Percentiles rank a stretch among this genome's conserved stretches.
Conservation (phyloP, 1,284 basidiomycete genomes). For the Sutorius eximius region DNA sequence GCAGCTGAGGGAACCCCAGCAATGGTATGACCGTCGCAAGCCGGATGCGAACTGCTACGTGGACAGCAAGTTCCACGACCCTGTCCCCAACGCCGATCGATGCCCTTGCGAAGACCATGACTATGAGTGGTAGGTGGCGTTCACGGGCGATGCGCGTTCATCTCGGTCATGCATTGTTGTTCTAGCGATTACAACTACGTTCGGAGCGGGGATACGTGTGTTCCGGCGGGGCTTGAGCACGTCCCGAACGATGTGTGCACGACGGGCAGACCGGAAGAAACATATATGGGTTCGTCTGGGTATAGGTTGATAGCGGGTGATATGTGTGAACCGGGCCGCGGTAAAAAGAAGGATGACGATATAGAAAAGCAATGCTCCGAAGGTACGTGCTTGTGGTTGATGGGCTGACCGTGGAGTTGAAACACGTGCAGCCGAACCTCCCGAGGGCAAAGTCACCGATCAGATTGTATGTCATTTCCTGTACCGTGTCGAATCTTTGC, state of each 20-base stretch:
- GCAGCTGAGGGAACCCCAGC: conserved; percentile 51
- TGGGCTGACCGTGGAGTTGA: conserved; percentile 1
- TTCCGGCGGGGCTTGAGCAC: conserved; percentile 81
- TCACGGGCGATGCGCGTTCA: not conserved
- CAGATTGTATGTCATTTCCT: conserved; percentile 47
- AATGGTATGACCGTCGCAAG: conserved; percentile 93
- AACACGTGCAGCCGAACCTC: conserved; percentile 58
- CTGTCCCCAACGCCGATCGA: conserved; percentile 77
- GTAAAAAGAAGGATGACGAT: conserved; percentile 67
- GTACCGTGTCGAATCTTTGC: not conserved
- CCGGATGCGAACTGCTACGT: conserved; percentile 86
- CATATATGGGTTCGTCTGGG: conserved; percentile 87
- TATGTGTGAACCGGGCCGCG: conserved; percentile 72
- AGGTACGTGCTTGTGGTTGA: conserved; percentile 41
- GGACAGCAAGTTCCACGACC: conserved; percentile 89
- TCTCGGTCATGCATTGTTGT: not conserved
- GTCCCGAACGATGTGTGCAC: conserved; percentile 80
- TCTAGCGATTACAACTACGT: conserved; percentile 87
- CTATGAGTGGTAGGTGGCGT: conserved; percentile 79
- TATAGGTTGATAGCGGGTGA: conserved; percentile 94
- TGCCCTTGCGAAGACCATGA: conserved; percentile 87
- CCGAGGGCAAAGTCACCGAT: conserved; percentile 70
- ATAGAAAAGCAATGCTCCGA: conserved; percentile 75
- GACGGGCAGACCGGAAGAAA: conserved; percentile 51
- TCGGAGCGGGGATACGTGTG: conserved; percentile 70